Conservation (phyloP, 176 grass and related monocot species). For the Triticum monococcum region DNA sequence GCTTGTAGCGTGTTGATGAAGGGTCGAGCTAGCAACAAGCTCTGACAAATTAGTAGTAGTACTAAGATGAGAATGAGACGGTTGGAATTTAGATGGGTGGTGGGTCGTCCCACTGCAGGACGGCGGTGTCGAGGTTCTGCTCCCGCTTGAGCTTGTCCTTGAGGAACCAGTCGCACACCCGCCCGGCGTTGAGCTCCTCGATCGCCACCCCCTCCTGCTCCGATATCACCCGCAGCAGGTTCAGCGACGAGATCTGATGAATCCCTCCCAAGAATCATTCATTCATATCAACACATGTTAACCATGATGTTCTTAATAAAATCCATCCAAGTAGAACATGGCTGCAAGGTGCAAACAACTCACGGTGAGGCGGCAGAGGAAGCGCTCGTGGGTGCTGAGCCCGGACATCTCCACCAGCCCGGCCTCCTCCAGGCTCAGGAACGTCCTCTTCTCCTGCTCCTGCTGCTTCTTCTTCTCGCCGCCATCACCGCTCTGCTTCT, state of each 20-base stretch:
- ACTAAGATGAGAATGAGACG: no score
- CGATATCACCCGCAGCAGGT: conserved; percentile 80
- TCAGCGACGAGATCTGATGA: conserved; percentile 88
- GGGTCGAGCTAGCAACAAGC: no score
- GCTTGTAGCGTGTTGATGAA: no score
- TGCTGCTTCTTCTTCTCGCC: not conserved
- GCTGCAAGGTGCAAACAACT: not conserved
- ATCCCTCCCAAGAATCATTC: no score
- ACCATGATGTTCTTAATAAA: no score
- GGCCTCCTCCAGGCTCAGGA: conserved; percentile 86
- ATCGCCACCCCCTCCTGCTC: conserved; percentile 84
- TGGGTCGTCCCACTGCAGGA: conserved; percentile 90
- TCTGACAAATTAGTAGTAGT: no score
- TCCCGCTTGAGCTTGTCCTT: conserved; percentile 95
- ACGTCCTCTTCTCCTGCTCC: conserved; percentile 38
- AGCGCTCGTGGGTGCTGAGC: conserved; percentile 90
- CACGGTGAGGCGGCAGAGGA: conserved; percentile 91
- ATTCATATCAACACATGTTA: not conserved
- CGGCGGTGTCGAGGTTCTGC: conserved; percentile 59
- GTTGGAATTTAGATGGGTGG: not conserved
- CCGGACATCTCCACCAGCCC: conserved; percentile 91
- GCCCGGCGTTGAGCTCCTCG: conserved; percentile 89
- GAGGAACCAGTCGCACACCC: conserved; percentile 90
- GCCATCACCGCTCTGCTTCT: not conserved
- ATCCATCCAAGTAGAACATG: no score